phyloP scores from a whole-genome alignment of 2,329 filamentous ascomycete genomes.

The Aspergillus fumigatiaffinis region DNA sequence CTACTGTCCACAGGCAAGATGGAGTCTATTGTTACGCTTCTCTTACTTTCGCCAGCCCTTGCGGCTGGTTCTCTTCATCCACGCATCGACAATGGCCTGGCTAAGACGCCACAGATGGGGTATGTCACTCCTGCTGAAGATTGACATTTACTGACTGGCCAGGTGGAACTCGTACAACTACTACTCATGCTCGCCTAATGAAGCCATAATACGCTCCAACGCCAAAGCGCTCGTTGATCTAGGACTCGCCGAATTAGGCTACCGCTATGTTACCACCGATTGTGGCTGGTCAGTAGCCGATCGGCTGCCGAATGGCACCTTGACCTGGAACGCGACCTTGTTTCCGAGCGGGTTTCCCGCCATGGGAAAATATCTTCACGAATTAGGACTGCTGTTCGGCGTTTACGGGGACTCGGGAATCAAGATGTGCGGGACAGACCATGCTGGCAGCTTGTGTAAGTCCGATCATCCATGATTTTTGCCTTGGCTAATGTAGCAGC shows the following conservation, averaged over 20 bases:
- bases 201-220: conserved; percentile 49
- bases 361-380: conserved; percentile 39
- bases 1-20: neutral
- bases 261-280: conserved; percentile 55
- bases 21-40: neutral
- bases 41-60: neutral
- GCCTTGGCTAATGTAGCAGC: conserved; percentile 26
- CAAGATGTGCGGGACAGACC: conserved; percentile 34
- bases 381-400: conserved; percentile 40
- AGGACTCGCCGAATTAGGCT: conserved; percentile 51
- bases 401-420: conserved; percentile 45
- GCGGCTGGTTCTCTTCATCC: conserved; percentile 1
- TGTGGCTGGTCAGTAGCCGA: conserved; percentile 53
- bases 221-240: conserved; percentile 52
- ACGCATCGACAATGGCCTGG: conserved; percentile 21
- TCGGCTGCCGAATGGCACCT: conserved; percentile 34
- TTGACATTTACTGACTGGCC: neutral
- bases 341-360: conserved; percentile 43
- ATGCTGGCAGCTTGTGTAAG: conserved; percentile 36
- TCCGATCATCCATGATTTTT: neutral
- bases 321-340: conserved; percentile 40
- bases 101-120: conserved; percentile 29
- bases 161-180: conserved; percentile 60
- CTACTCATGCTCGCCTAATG: conserved; percentile 49
- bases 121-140: conserved; percentile 3